A percentile compares a stretch with the other conserved stretches of the same genome.
Evolutionary conservation across 2,329 filamentous ascomycete genomes (phyloP).

Genomic region (Clarireedia homoeocarpa): DNA sequence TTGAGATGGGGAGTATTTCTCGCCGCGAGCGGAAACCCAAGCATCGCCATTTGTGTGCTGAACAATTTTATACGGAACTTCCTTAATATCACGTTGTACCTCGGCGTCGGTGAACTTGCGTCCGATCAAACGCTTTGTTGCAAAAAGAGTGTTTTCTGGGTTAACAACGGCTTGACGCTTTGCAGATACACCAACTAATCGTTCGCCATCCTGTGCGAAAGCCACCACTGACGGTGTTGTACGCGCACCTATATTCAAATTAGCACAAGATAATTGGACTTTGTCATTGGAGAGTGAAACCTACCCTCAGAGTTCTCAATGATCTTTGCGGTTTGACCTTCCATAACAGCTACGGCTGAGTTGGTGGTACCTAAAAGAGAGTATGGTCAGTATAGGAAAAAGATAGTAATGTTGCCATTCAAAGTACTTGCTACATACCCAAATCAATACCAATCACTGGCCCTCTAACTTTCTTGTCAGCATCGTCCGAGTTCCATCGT

Average conservation of each 20-base stretch:
- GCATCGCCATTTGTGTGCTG: conserved; percentile 95
- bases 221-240: conserved; percentile 93
- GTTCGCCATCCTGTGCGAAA: conserved; percentile 91
- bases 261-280: conserved; percentile 5
- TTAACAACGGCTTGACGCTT: conserved; percentile 98
- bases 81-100: conserved; percentile 93
- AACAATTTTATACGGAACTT: conserved; percentile 97
- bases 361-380: conserved; percentile 69
- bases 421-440: conserved; percentile 47
- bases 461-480: conserved; percentile 80
- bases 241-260: conserved; percentile 59
- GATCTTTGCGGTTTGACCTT: conserved; percentile 90
- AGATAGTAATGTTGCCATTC: neutral
- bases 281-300: too few species aligned
- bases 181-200: conserved; percentile 91
- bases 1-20: conserved; percentile 98
- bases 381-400: conserved; percentile 18
- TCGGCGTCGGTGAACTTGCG: conserved; percentile 92
- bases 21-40: conserved; percentile 86
- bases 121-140: conserved; percentile 97
- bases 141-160: conserved; percentile 96
- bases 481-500: conserved; percentile 64
- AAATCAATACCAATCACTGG: conserved; percentile 97
- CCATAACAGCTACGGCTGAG: conserved; percentile 95
- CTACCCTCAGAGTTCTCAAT: conserved; percentile 95